phyloP scores from a whole-genome alignment of 1,284 basidiomycete species.

The Pholiota adiposa region DNA sequence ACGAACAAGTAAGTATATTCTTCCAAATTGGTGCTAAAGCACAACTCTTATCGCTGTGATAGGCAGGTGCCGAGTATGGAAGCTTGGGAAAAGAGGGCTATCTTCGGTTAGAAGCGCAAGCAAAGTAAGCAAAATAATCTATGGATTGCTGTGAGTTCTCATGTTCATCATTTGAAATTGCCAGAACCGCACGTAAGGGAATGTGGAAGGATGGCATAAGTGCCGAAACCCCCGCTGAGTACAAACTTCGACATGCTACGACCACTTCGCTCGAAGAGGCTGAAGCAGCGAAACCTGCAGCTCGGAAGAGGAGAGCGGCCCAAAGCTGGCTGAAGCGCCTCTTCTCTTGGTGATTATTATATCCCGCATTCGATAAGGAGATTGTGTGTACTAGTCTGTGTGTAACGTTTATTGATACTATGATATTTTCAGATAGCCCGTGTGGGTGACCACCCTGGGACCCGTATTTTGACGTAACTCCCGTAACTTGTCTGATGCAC shows the following conservation, averaged over 20 bases:
- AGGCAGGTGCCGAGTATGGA: slow-evolving; percentile 81
- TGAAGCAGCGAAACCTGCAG: slow-evolving; percentile 12
- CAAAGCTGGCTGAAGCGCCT: slow-evolving; percentile 17
- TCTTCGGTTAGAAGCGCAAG: slow-evolving; percentile 60
- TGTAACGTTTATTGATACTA: slow-evolving; percentile 2
- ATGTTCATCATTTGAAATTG: neutral
- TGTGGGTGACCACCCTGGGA: neutral
- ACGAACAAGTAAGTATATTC: slow-evolving; percentile 51
- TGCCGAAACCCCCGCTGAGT: slow-evolving; percentile 77
- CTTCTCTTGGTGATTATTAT: slow-evolving; percentile 9
- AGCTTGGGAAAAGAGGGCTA: slow-evolving; percentile 66
- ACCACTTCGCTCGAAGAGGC: slow-evolving; percentile 10
- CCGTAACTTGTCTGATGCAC: neutral
- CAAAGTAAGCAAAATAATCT: slow-evolving; percentile 56
- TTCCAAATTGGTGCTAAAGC: neutral
- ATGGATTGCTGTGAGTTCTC: neutral
- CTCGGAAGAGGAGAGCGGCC: neutral
- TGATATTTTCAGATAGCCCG: neutral
- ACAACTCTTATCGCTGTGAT: neutral
- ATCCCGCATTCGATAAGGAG: neutral
- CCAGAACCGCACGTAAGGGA: slow-evolving; percentile 61
- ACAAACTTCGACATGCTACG: slow-evolving; percentile 68
- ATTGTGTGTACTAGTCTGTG: neutral
- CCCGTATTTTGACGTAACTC: neutral
- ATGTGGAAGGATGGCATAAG: slow-evolving; percentile 69